Conservation (phyloP, 2,329 filamentous ascomycete species). For the Penicillium thymicola region DNA sequence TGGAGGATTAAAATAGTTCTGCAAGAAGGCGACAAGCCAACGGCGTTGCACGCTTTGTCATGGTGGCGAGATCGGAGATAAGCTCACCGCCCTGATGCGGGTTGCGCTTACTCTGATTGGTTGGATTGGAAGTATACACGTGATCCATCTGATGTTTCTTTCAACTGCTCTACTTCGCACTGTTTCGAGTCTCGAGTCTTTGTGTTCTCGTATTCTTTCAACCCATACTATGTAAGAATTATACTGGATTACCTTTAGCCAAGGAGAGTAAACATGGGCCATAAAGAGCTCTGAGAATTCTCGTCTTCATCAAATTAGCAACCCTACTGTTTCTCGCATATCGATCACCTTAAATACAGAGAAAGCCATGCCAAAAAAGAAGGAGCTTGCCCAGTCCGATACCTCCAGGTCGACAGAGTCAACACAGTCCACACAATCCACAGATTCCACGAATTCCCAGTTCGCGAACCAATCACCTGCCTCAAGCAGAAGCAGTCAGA, state of each 20-base stretch:
- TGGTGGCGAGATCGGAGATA: constrained; percentile 36
- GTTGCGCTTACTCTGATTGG: not conserved
- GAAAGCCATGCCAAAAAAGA: not conserved
- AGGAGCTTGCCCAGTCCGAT: not conserved
- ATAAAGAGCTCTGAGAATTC: not conserved
- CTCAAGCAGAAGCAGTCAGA: not conserved
- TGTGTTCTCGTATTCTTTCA: not conserved
- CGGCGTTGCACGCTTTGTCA: constrained; percentile 30
- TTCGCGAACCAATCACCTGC: not conserved
- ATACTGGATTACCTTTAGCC: not conserved
- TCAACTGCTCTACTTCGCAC: not conserved
- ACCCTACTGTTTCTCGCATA: not conserved
- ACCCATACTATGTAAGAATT: not conserved
- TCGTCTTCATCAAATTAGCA: not conserved
- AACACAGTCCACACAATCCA: not conserved
- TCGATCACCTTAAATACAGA: not conserved
- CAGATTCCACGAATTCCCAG: not conserved
- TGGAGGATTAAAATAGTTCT: constrained; percentile 4
- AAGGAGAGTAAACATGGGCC: not conserved
- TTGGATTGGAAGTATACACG: not conserved
- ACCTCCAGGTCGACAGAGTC: not conserved
- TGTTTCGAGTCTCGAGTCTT: not conserved
- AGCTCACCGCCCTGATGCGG: constrained; percentile 24
- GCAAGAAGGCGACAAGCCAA: constrained; percentile 12
- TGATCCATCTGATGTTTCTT: not conserved